These are phyloP conservation scores for Patellifolia procumbens DNA, from an alignment of 179 eudicot genomes.

Conservation along the genomic window DNA sequence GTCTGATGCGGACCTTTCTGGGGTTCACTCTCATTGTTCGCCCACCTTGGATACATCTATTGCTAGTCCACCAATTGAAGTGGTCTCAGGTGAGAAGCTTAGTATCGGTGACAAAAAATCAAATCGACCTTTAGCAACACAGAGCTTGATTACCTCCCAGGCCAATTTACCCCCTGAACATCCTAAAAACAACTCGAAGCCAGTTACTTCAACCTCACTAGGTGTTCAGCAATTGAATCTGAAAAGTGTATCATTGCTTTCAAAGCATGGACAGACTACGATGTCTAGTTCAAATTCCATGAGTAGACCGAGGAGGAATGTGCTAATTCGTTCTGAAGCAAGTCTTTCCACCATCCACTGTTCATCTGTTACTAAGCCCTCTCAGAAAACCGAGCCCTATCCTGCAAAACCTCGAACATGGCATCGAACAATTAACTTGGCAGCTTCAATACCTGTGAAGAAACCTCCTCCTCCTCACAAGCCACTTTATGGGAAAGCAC, in stretches of 20 bases:
- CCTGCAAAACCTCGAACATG: slow-evolving; percentile 68
- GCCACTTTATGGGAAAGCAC: slow-evolving; percentile 28
- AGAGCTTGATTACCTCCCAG: slow-evolving; percentile 17
- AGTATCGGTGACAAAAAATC: slow-evolving; percentile 16
- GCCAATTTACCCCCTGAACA: slow-evolving; percentile 18
- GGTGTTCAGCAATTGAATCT: slow-evolving; percentile 18
- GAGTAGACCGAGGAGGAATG: slow-evolving; percentile 37
- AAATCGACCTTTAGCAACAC: slow-evolving; percentile 26
- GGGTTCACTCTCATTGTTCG: slow-evolving; percentile 17
- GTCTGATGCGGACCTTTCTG: slow-evolving; percentile 22
- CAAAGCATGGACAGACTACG: slow-evolving; percentile 32
- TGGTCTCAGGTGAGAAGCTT: slow-evolving; percentile 25
- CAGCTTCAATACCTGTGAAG: slow-evolving; percentile 37
- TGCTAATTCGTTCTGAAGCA: slow-evolving; percentile 37
- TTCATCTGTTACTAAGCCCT: slow-evolving; percentile 30
- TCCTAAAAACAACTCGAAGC: slow-evolving; percentile 28
- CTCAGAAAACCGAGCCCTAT: slow-evolving; percentile 35
- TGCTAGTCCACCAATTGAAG: slow-evolving; percentile 17
- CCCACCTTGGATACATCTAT: slow-evolving; percentile 24
- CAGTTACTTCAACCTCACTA: slow-evolving; percentile 27
- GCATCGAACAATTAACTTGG: slow-evolving; percentile 54
- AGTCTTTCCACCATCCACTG: slow-evolving; percentile 40
- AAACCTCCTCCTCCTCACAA: slow-evolving; percentile 44
- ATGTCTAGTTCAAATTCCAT: slow-evolving; percentile 25
- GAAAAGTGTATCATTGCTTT: slow-evolving; percentile 27